These are phyloP conservation scores for Fusarium compactum DNA, from an alignment of 2,329 filamentous ascomycete genomes.

Conservation along the genomic window DNA sequence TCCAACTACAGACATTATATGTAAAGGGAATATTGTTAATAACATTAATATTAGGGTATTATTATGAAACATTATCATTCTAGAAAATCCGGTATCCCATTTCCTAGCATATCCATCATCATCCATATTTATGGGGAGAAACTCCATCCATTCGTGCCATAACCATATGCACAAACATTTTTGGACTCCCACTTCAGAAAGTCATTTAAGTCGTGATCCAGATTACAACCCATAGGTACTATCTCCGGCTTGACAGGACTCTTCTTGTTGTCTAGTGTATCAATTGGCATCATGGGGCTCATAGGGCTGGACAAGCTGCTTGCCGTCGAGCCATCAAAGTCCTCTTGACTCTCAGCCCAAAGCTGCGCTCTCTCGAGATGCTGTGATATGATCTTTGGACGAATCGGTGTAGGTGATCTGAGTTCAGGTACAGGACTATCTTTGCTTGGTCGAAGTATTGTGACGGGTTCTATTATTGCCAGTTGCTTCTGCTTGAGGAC, in stretches of 20 bases:
- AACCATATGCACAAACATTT: slow-evolving; percentile 25
- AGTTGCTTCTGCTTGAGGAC: neutral
- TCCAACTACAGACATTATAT: neutral
- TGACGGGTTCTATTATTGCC: neutral
- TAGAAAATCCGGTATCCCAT: slow-evolving; percentile 5
- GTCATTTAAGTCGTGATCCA: slow-evolving; percentile 22
- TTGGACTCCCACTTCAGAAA: slow-evolving; percentile 23
- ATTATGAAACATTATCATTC: slow-evolving; percentile 1
- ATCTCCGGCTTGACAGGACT: neutral
- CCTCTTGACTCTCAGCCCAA: slow-evolving; percentile 11
- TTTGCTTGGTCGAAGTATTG: neutral
- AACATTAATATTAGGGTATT: neutral
- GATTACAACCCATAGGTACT: slow-evolving; percentile 12
- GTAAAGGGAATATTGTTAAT: neutral
- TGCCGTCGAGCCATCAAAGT: neutral
- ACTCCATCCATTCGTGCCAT: slow-evolving; percentile 8
- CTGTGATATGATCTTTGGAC: slow-evolving; percentile 11
- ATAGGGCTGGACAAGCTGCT: slow-evolving; percentile 12
- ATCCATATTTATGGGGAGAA: neutral
- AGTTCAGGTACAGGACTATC: neutral
- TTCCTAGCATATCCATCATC: neutral
- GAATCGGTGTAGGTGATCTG: slow-evolving; percentile 19
- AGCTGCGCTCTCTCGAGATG: slow-evolving; percentile 12
- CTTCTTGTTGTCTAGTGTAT: neutral
- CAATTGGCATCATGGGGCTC: slow-evolving; percentile 3